Evolutionary conservation across 768 basidiomycete genomes (phyloP).

Genomic region (Strobilomyces confusus): DNA sequence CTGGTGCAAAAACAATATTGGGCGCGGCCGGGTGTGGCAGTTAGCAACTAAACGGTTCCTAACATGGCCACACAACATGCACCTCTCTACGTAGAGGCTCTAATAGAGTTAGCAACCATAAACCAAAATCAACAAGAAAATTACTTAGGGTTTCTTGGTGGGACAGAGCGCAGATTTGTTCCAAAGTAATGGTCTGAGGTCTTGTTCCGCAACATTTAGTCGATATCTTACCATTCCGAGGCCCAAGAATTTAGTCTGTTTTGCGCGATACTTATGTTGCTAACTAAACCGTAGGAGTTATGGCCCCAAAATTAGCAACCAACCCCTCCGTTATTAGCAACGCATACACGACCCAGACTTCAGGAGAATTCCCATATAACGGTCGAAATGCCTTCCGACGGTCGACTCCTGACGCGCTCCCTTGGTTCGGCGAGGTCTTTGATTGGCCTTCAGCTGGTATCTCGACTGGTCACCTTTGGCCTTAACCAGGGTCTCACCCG

Average conservation of each 20-base stretch:
- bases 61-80: constrained; percentile 16
- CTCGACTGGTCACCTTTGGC: constrained; percentile 79
- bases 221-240: too few relatives aligned
- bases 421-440: constrained; percentile 56
- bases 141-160: too few relatives aligned
- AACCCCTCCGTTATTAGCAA: too few relatives aligned
- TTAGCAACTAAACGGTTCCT: not conserved
- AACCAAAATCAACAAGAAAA: too few relatives aligned
- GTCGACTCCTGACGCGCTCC: constrained; percentile 25
- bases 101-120: too few relatives aligned
- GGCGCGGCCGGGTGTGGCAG: not conserved
- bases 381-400: constrained; percentile 11
- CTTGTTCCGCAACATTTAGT: too few relatives aligned
- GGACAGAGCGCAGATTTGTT: too few relatives aligned
- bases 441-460: constrained; percentile 81
- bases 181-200: too few relatives aligned
- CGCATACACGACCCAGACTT: not conserved
- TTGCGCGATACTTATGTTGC: not conserved
- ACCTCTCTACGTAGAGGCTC: too few relatives aligned
- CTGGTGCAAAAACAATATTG: not conserved
- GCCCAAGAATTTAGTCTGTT: not conserved
- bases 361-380: constrained; percentile 1
- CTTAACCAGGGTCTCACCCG: constrained; percentile 88
- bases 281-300: too few relatives aligned
- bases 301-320: too few relatives aligned